phyloP scores from a whole-genome alignment of 176 grass and related monocot genomes.

The Secale cereale region DNA sequence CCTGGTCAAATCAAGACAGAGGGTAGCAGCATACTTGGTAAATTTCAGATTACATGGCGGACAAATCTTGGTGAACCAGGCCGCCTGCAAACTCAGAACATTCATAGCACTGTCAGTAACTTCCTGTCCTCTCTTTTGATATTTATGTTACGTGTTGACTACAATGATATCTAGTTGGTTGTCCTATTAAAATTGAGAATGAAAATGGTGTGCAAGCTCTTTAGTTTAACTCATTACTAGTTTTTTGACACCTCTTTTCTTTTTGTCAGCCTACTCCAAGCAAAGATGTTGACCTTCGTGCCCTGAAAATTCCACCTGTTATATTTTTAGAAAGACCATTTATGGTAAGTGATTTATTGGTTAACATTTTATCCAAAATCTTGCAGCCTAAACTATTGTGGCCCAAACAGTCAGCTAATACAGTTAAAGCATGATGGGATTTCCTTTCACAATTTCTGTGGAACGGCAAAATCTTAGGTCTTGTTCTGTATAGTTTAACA shows the following conservation, averaged over 20 bases:
- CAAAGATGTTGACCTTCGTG: conserved; percentile 74
- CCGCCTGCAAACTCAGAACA: conserved; percentile 94
- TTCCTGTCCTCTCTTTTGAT: conserved; percentile 19
- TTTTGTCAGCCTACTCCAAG: conserved; percentile 64
- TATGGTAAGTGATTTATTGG: conserved; percentile 48
- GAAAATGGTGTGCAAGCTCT: neutral
- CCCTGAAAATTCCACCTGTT: conserved; percentile 57
- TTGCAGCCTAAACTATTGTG: neutral
- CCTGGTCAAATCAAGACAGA: conserved; percentile 60
- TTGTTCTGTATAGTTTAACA: neutral
- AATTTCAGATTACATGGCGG: conserved; percentile 99
- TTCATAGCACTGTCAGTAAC: conserved; percentile 81
- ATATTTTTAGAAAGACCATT: conserved; percentile 83
- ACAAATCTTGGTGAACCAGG: conserved; percentile 97
- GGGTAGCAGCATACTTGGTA: conserved; percentile 80
- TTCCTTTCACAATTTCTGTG: neutral
- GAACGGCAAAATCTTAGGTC: conserved; percentile 3
- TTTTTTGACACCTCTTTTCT: conserved; percentile 8
- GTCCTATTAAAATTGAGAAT: neutral
- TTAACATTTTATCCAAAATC: neutral
- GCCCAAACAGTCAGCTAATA: neutral
- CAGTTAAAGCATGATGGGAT: conserved; percentile 2
- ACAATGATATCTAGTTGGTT: neutral
- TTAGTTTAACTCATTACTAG: neutral
- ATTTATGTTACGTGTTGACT: conserved; percentile 7